phyloP scores from a whole-genome alignment of 2,329 filamentous ascomycete species.

The Polychaeton citri region DNA sequence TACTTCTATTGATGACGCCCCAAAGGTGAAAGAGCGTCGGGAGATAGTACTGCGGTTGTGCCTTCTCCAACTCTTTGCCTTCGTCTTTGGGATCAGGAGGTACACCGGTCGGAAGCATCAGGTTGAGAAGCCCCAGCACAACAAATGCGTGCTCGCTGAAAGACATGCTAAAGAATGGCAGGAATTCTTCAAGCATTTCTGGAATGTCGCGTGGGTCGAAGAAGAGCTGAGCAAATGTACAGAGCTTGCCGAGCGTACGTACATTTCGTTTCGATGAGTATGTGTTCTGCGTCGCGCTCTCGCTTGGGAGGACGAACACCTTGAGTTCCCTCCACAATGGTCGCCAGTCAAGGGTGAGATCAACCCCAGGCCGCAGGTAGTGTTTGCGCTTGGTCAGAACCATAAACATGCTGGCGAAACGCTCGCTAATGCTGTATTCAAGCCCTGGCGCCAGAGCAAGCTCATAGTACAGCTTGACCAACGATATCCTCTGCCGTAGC shows the following conservation, averaged over 20 bases:
- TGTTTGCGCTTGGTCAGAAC: slow-evolving; percentile 95
- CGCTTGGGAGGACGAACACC: slow-evolving; percentile 72
- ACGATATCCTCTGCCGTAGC: slow-evolving; percentile 63
- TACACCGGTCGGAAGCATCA: slow-evolving; percentile 74
- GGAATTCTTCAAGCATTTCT: slow-evolving; percentile 45
- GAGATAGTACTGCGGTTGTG: slow-evolving; percentile 69
- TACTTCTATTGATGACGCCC: slow-evolving; percentile 85
- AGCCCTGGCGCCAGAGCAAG: slow-evolving; percentile 81
- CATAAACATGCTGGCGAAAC: slow-evolving; percentile 95
- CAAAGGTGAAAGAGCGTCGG: slow-evolving; percentile 95
- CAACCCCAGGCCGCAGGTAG: slow-evolving; percentile 80
- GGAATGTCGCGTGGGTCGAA: slow-evolving; percentile 81
- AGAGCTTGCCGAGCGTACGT: slow-evolving; percentile 72
- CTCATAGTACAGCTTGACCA: slow-evolving; percentile 89
- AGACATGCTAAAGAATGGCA: slow-evolving; percentile 70
- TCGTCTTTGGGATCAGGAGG: slow-evolving; percentile 58
- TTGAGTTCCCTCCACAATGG: slow-evolving; percentile 90
- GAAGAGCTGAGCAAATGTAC: slow-evolving; percentile 79
- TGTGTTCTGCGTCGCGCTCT: slow-evolving; percentile 53
- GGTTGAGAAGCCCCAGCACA: slow-evolving; percentile 74
- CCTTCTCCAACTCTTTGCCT: not conserved
- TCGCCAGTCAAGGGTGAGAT: slow-evolving; percentile 84
- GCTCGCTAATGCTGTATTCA: slow-evolving; percentile 66
- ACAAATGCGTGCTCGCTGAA: slow-evolving; percentile 87
- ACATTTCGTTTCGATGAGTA: slow-evolving; percentile 47